phyloP scores from a whole-genome alignment of 2,329 filamentous ascomycete genomes.

The Phoma sp. region DNA sequence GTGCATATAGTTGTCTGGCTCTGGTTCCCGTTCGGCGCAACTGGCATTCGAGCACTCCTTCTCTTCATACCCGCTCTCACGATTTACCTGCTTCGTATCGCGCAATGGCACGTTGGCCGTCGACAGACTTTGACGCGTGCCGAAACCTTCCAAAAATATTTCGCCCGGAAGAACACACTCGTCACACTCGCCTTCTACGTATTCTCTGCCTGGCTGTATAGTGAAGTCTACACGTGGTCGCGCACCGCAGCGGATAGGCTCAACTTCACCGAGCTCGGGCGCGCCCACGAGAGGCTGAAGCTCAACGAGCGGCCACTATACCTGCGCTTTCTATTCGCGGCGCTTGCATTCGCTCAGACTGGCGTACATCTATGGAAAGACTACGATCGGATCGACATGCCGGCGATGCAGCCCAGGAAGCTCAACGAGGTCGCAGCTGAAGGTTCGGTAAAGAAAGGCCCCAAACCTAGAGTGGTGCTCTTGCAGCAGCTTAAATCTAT shows the following conservation, averaged over 20 bases:
- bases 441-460: conserved; percentile 9
- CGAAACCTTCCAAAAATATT: conserved; percentile 65
- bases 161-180: conserved; percentile 65
- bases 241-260: conserved; percentile 66
- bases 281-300: conserved; percentile 69
- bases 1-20: conserved; percentile 73
- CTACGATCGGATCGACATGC: conserved; percentile 69
- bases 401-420: conserved; percentile 40
- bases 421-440: conserved; percentile 21
- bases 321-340: conserved; percentile 71
- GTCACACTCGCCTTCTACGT: conserved; percentile 78
- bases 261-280: conserved; percentile 73
- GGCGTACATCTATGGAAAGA: conserved; percentile 73
- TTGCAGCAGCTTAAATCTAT: conserved; percentile 24
- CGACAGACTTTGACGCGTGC: conserved; percentile 72
- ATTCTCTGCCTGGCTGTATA: conserved; percentile 79
- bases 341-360: conserved; percentile 74
- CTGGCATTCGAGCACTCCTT: conserved; percentile 74
- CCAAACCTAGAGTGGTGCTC: conserved; percentile 30
- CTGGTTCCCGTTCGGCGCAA: conserved; percentile 81
- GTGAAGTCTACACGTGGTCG: conserved; percentile 80
- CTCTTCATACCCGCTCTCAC: conserved; percentile 78
- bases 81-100: conserved; percentile 84
- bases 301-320: conserved; percentile 89
- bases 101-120: conserved; percentile 70